A percentile compares a stretch with the other conserved stretches of the same genome.
phyloP scores from a whole-genome alignment of 73 alveolate species.

The Uronychia binucleata region DNA sequence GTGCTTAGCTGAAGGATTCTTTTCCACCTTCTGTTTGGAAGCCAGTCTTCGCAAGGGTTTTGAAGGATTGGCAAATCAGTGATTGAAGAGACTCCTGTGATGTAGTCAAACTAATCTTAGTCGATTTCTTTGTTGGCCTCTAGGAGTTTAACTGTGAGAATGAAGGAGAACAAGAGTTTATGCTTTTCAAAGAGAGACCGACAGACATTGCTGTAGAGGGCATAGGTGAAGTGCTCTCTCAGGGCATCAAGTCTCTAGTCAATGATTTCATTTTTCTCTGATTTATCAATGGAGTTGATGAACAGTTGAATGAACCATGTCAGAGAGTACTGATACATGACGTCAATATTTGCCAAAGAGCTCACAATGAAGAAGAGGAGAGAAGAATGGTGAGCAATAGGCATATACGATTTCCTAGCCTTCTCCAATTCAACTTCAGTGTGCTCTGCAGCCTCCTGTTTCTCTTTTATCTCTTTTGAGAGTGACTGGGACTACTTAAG shows the following conservation, averaged over 20 bases:
- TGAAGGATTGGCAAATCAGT: constrained; percentile 24
- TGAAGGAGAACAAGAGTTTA: constrained; percentile 98
- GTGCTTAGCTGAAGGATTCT: constrained; percentile 30
- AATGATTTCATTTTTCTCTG: constrained; percentile 86
- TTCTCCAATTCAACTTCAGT: constrained; percentile 89
- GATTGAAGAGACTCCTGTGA: constrained; percentile 11
- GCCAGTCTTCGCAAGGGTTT: constrained; percentile 55
- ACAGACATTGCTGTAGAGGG: constrained; percentile 89
- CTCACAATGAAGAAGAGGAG: constrained; percentile 79
- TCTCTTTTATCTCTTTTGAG: constrained; percentile 85
- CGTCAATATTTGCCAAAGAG: constrained; percentile 78
- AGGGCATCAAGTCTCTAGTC: constrained; percentile 83
- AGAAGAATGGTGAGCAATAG: constrained; percentile 82
- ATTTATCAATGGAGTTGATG: constrained; percentile 79
- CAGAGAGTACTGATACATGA: constrained; percentile 89
- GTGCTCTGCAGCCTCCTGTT: constrained; percentile 84
- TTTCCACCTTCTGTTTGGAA: constrained; percentile 46
- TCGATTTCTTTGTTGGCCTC: constrained; percentile 53
- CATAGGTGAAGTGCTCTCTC: constrained; percentile 79
- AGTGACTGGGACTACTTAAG: constrained; percentile 81
- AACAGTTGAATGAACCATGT: constrained; percentile 85
- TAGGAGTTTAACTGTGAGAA: constrained; percentile 77
- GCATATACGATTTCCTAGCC: constrained; percentile 84
- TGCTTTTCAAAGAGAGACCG: constrained; percentile 96
- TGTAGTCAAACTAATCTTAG: constrained; percentile 26